Base-by-base conservation (phyloP, 129 eudicot genomes). In the Escallonia herrerae region DNA sequence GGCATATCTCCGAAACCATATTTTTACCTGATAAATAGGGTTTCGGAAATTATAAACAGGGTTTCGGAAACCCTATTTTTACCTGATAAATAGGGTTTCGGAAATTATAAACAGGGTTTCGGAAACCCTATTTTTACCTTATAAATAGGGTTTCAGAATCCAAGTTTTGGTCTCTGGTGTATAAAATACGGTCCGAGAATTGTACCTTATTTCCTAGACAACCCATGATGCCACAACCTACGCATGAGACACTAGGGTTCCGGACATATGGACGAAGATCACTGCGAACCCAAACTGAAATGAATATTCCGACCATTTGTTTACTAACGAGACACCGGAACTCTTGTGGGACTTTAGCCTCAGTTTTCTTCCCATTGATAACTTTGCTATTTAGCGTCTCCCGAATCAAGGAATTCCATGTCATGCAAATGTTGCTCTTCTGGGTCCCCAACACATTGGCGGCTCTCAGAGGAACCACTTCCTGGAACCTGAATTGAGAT, bases 181-280 rank as follows among this genome's bases (percentile, higher is more conserved):
- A 22, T 22, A 22, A 22, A n/a, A 22, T 22, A 22, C 33, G 33
- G 33, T 22, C 33, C 33, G 33, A 22, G 33, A 2, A 15, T 5
- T 42, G n/a, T n/a, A 88, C 96, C 96, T 89, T 89, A 63, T 89
- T 89, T 72, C 95, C 90, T 38, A 89, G 81, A 81, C 90, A 78
- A 43, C 95, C 95, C 87, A 89, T 75, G 83, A 89, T 69, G 63
- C 96, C 96, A 76, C 95, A 85, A 11, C 96, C 95, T 33, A 89
- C 86, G 14, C 95, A 78, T 12, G 96, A 89, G 33, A 89, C 82
- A 8, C 84, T 77, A 50, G 77, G 75, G 75, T 79, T 76, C 51
- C 72, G 75, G 37, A 89, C 44, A 58, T 75, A 73, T 2, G 73
- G 74, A 45, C 69, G 82, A 62, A 89, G 71, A 82, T 81, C 86